A percentile compares a stretch with the other conserved stretches of the same genome.
These are phyloP conservation scores for Hyphopichia fennica DNA, from an alignment of 1,139 yeast genomes.

Conservation along the genomic window DNA sequence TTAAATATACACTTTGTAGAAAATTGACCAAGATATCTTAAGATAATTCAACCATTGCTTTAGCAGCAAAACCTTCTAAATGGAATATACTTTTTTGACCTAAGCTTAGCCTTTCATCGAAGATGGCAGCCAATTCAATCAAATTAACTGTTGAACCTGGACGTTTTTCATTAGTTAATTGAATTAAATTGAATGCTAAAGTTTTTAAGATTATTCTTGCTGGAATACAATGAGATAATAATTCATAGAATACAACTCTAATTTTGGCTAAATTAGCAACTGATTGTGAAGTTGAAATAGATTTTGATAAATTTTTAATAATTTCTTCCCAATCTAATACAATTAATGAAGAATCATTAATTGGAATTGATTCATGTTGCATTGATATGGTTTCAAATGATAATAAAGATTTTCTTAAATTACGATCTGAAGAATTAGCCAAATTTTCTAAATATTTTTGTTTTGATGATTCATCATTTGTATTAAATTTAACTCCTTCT, in stretches of 20 bases:
- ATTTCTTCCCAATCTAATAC: constrained; percentile 88
- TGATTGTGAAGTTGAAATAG: constrained; percentile 58
- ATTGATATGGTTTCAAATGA: constrained; percentile 83
- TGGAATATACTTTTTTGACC: constrained; percentile 93
- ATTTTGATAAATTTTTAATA: constrained; percentile 61
- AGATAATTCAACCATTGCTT: constrained; percentile 67
- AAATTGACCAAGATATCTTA: not conserved
- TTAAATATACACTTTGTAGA: not conserved
- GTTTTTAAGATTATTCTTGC: constrained; percentile 74
- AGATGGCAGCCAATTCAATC: constrained; percentile 68
- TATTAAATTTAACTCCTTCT: constrained; percentile 53
- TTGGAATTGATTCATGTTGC: constrained; percentile 57
- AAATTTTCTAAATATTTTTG: constrained; percentile 48
- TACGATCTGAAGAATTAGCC: constrained; percentile 60
- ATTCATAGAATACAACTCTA: constrained; percentile 77
- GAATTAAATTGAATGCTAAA: constrained; percentile 58
- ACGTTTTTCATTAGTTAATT: constrained; percentile 37
- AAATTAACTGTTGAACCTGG: constrained; percentile 33
- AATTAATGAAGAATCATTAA: constrained; percentile 38
- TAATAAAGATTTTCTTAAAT: constrained; percentile 74
- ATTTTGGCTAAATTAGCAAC: constrained; percentile 74
- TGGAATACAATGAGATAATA: constrained; percentile 91
- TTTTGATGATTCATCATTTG: constrained; percentile 34
- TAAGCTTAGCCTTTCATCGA: constrained; percentile 83
- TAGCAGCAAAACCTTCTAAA: constrained; percentile 90